phyloP scores from a whole-genome alignment of 352 stramenopile genomes.

The Phytopythium montanum region DNA sequence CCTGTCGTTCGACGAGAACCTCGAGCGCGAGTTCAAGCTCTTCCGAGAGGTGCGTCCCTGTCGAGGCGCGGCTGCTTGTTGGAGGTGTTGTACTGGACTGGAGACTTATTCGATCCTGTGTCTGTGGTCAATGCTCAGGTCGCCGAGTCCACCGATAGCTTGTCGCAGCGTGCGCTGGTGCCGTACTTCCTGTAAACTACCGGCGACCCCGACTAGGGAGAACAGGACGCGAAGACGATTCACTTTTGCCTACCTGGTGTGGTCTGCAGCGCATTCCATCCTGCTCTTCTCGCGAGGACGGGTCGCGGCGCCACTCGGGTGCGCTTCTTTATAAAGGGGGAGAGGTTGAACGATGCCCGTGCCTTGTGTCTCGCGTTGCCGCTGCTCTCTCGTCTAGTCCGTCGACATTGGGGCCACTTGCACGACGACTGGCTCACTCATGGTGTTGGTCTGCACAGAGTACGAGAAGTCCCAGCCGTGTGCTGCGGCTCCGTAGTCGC shows the following conservation, averaged over 20 bases:
- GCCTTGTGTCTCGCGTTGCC: not conserved
- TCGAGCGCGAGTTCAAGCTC: slow-evolving; percentile 86
- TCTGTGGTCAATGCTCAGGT: slow-evolving; percentile 30
- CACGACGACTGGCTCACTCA: not conserved
- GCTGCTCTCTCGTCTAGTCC: not conserved
- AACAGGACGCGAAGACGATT: slow-evolving; percentile 7
- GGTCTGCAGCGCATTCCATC: slow-evolving; percentile 1
- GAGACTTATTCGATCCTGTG: not conserved
- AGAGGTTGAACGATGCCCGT: not conserved
- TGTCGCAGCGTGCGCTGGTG: slow-evolving; percentile 71
- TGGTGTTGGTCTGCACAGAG: slow-evolving; percentile 38
- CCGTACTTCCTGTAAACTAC: slow-evolving; percentile 84
- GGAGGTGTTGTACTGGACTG: not conserved
- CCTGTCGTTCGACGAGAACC: slow-evolving; percentile 77
- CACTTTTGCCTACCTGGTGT: slow-evolving; percentile 6
- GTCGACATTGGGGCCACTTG: not conserved
- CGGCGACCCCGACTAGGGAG: slow-evolving; percentile 2
- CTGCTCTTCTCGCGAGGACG: not conserved
- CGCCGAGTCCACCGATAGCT: slow-evolving; percentile 77
- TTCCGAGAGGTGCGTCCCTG: slow-evolving; percentile 82
- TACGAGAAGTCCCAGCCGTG: slow-evolving; percentile 77
- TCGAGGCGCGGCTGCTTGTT: slow-evolving; percentile 9
- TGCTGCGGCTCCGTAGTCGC: slow-evolving; percentile 69
- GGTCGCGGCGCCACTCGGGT: not conserved
- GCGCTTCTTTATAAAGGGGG: not conserved